A percentile compares a stretch with the other conserved stretches of the same genome.
These are phyloP conservation scores for Sclerotinia minor DNA, from an alignment of 2,329 filamentous ascomycete genomes.

Conservation along the genomic window DNA sequence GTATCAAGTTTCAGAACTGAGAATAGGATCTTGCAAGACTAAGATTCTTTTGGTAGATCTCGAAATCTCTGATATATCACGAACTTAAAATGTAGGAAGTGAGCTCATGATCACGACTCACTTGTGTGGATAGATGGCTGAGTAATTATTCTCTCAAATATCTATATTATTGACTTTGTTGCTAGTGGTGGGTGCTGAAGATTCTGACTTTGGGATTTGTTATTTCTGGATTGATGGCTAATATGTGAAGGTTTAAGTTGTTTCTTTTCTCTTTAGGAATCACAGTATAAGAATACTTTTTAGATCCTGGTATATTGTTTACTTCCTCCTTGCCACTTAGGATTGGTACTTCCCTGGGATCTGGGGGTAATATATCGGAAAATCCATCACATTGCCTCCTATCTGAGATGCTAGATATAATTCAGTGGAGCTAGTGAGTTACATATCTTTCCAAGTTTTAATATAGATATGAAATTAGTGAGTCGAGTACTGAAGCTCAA, in stretches of 20 bases:
- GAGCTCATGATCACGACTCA: neutral
- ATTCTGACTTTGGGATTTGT: neutral
- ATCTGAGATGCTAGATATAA: neutral
- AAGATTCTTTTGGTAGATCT: too few relatives aligned
- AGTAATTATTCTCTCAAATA: neutral
- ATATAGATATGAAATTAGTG: neutral
- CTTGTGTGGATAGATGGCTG: neutral
- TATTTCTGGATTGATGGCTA: neutral
- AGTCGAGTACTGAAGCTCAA: neutral
- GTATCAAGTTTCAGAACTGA: too few relatives aligned
- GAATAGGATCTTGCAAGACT: too few relatives aligned
- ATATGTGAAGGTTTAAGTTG: neutral
- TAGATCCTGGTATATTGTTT: too few relatives aligned
- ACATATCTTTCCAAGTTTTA: neutral
- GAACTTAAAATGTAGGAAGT: too few relatives aligned
- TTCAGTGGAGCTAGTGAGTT: neutral
- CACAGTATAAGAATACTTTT: too few relatives aligned
- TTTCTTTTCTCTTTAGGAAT: too few relatives aligned
- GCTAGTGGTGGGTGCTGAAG: too few relatives aligned
- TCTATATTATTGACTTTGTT: neutral
- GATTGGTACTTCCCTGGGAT: too few relatives aligned
- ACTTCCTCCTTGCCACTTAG: too few relatives aligned
- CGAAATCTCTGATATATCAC: too few relatives aligned
- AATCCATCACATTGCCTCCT: neutral
- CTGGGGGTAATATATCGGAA: neutral